A percentile compares a stretch with the other conserved stretches of the same genome.
phyloP scores from a whole-genome alignment of 2,329 filamentous ascomycete genomes.

The Penicillium sp. region DNA sequence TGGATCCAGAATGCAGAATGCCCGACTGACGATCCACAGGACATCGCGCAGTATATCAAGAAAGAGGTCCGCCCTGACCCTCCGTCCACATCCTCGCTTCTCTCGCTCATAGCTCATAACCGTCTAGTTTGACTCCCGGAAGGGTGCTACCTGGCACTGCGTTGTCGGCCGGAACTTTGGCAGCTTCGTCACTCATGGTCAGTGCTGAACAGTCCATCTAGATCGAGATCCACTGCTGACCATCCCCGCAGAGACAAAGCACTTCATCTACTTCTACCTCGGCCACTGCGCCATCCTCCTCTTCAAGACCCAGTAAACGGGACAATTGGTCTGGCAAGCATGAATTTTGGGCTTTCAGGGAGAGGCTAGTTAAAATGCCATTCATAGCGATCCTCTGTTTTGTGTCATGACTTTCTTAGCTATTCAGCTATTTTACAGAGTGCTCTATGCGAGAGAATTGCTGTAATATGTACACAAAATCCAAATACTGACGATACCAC shows the following conservation, averaged over 20 bases:
- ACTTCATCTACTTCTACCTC: slow-evolving; percentile 99
- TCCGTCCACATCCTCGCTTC: slow-evolving; percentile 4
- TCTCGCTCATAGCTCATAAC: slow-evolving; percentile 28
- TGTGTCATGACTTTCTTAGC: slow-evolving; percentile 7
- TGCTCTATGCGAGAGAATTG: slow-evolving; percentile 7
- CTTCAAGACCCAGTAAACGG: slow-evolving; percentile 86
- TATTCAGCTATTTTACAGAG: slow-evolving; percentile 4
- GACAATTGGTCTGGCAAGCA: neutral
- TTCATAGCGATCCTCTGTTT: slow-evolving; percentile 13
- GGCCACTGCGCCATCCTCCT: slow-evolving; percentile 96
- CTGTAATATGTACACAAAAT: slow-evolving; percentile 14
- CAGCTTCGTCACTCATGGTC: slow-evolving; percentile 97
- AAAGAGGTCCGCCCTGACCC: slow-evolving; percentile 61
- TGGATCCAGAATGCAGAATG: neutral
- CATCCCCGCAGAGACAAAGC: slow-evolving; percentile 74
- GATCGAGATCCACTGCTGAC: slow-evolving; percentile 8
- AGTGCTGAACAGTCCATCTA: slow-evolving; percentile 23
- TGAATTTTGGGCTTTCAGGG: neutral
- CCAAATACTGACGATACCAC: slow-evolving; percentile 1
- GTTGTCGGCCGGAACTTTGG: slow-evolving; percentile 98
- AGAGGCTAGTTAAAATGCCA: slow-evolving; percentile 6
- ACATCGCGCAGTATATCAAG: slow-evolving; percentile 95
- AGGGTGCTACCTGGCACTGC: slow-evolving; percentile 98
- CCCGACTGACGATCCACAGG: slow-evolving; percentile 50
- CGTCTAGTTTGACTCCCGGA: slow-evolving; percentile 83